Base-by-base conservation (phyloP, 495 filamentous ascomycete genomes). In the Talaromyces wortmannii region DNA sequence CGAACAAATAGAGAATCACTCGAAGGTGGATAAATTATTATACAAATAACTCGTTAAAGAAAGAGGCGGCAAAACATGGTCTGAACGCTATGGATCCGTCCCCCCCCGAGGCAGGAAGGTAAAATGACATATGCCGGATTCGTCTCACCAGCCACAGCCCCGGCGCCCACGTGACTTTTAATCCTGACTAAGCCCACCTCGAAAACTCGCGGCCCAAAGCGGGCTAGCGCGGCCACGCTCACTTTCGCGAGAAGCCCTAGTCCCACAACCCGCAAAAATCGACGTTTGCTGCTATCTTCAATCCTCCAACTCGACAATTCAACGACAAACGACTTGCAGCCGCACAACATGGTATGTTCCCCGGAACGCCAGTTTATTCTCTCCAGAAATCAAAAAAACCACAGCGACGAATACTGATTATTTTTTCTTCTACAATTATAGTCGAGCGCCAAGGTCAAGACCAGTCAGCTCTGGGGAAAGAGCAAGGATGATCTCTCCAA, bases 401-500 rank as follows among this genome's bases (percentile, higher is more conserved):
- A 23, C 23, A 23, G 4, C 23, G 23, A 23, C 11, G 33, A 32
- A 31, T 36, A 50, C 48, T 50, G n/a, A 50, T 36, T 43, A 40
- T 30, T 18, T 18, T 43, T 40, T 52, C 16, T 51, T 40, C 46
- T 23, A 29, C 31, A 40, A 51, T 42, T 30, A 30, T 60, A 92
- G 91, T 95, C 91, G 79, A 77, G 86, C 66, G 80, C 83, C 72
- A 95, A 95, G 81, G 89, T 97, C 77, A 97, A 96, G 84, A 83
- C 91, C 72, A 84, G 80, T 78, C 82, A 86, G 78, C 88, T 99
- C 74, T 97, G 95, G 94, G 85, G 86, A 77, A 99, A 99, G 91
- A 89, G 81, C 86, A 97, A 97, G 86, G 88, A 92, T 67, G 95
- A 98, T 63, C 83, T 98, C 74, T 82, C 82, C 71, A 91, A 92